Evolutionary conservation across 225 moss, liverwort and hornwort genomes (phyloP).

Genomic region (Straminergon stramineum): DNA sequence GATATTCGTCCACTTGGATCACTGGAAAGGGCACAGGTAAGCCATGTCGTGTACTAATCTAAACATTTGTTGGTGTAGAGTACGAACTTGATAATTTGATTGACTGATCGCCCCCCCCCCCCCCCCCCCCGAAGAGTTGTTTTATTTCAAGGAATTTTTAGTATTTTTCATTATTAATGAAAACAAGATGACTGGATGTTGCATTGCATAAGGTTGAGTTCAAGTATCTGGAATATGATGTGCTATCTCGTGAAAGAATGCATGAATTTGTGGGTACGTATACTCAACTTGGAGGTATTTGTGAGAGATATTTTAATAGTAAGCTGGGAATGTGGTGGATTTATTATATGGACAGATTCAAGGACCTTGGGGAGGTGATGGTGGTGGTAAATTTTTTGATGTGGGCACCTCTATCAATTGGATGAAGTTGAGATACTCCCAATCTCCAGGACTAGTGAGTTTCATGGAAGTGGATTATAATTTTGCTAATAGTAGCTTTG

Average conservation of each 20-base stretch:
- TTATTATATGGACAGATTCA: not conserved
- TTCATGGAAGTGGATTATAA: not conserved
- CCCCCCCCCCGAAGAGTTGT: not conserved
- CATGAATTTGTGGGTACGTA: not conserved
- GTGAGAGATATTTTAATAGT: no score
- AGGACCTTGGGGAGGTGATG: not conserved
- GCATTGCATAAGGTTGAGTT: not conserved
- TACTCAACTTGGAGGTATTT: not conserved
- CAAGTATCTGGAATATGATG: not conserved
- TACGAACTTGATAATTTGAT: not conserved
- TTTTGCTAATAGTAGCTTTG: accelerated
- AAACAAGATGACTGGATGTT: not conserved
- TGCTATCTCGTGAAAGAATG: not conserved
- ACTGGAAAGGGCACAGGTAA: not conserved
- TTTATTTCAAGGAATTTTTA: no score
- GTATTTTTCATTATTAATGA: not conserved
- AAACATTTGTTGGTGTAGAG: no score
- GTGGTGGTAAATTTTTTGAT: not conserved
- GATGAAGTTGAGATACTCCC: not conserved
- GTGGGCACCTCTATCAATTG: not conserved
- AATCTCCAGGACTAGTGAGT: not conserved
- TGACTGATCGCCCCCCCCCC: not conserved
- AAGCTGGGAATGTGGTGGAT: not conserved
- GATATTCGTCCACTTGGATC: not conserved
- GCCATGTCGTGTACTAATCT: no score